Percentiles rank a stretch among this genome's conserved stretches.
Evolutionary conservation across 805 yeast species (phyloP).

Genomic region (Yamadazyma endophytica): DNA sequence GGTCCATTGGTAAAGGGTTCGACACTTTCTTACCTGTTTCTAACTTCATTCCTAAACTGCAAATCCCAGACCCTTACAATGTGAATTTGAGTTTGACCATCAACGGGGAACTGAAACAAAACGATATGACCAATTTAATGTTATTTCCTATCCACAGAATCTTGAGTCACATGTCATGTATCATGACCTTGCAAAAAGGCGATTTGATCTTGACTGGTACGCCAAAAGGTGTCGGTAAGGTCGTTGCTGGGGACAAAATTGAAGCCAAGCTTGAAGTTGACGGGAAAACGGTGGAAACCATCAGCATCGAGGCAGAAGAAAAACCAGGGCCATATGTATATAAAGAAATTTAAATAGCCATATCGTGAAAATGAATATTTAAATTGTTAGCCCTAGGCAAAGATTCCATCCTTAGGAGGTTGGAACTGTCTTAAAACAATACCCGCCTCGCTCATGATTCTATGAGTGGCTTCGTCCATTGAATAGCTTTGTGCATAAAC

Average conservation of each 20-base stretch:
- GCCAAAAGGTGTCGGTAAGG: constrained; percentile 93
- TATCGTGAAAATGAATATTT: constrained; percentile 1
- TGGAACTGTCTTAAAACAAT: constrained; percentile 55
- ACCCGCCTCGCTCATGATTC: constrained; percentile 71
- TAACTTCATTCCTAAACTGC: constrained; percentile 57
- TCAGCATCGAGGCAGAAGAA: constrained; percentile 50
- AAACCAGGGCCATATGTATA: constrained; percentile 45
- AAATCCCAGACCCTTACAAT: constrained; percentile 70
- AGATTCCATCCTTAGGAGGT: constrained; percentile 38
- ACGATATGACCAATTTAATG: constrained; percentile 79
- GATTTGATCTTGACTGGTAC: constrained; percentile 94
- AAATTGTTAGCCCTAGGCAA: constrained; percentile 17
- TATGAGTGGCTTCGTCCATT: constrained; percentile 79
- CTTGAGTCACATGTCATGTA: constrained; percentile 73
- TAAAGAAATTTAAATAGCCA: constrained; percentile 22
- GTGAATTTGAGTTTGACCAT: constrained; percentile 61
- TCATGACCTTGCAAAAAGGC: constrained; percentile 88
- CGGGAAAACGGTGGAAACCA: constrained; percentile 52
- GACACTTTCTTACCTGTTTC: constrained; percentile 95
- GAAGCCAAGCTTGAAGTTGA: constrained; percentile 57
- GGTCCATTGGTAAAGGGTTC: constrained; percentile 95
- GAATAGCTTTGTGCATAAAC: constrained; percentile 89
- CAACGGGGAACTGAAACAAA: constrained; percentile 68
- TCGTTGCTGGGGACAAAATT: constrained; percentile 74
- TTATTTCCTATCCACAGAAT: constrained; percentile 81